Evolutionary conservation across 768 basidiomycete genomes (phyloP).

Genomic region (Leccinum truebloodii): DNA sequence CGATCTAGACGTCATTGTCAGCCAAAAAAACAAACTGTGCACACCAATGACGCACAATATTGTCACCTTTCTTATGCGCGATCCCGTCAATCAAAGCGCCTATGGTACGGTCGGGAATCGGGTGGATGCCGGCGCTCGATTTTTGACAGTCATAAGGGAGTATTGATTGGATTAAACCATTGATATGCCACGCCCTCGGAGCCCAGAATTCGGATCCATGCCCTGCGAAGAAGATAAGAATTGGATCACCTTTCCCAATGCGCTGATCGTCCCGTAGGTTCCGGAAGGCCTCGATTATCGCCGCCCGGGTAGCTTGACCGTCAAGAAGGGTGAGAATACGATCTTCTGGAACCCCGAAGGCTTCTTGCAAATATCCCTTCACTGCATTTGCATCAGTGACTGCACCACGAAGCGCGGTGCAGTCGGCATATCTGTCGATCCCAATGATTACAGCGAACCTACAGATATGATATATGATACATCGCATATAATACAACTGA

Average conservation of each 20-base stretch:
- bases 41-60: conserved; percentile 37
- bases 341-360: conserved; percentile 30
- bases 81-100: conserved; percentile 38
- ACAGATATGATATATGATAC: neutral
- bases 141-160: conserved; percentile 36
- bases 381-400: conserved; percentile 42
- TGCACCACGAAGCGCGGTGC: conserved; percentile 36
- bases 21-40: neutral
- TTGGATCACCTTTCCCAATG: conserved; percentile 31
- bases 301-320: conserved; percentile 35
- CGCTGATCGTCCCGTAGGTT: conserved; percentile 27
- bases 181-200: conserved; percentile 26
- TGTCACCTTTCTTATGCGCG: conserved; percentile 41
- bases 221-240: conserved; percentile 47
- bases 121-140: conserved; percentile 15
- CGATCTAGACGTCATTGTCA: conserved; percentile 31
- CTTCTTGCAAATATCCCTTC: conserved; percentile 31
- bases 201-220: conserved; percentile 39
- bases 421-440: conserved; percentile 38
- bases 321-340: conserved; percentile 42
- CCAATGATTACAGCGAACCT: conserved; percentile 44
- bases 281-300: conserved; percentile 32
- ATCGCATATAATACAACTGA: neutral
- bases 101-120: conserved; percentile 47
- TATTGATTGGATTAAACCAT: conserved; percentile 28